phyloP scores from a whole-genome alignment of 768 basidiomycete genomes.

The Leccinellum albellum region DNA sequence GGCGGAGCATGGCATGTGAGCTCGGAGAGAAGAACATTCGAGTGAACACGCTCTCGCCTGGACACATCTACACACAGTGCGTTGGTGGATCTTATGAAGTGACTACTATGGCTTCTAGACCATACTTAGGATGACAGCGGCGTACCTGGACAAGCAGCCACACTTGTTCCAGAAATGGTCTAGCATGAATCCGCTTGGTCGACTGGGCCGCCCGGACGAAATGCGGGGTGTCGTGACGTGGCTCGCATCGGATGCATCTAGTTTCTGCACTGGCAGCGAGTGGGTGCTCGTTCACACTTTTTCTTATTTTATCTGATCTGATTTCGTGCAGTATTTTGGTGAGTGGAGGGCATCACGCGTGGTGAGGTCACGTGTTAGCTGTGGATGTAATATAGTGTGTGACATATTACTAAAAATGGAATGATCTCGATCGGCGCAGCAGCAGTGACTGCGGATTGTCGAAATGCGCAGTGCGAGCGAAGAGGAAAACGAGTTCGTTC shows the following conservation, averaged over 20 bases:
- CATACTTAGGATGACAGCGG: conserved; percentile 67
- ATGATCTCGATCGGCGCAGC: conserved; percentile 35
- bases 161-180: conserved; percentile 67
- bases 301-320: not conserved
- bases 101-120: no score
- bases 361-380: conserved; percentile 24
- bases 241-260: conserved; percentile 73
- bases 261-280: conserved; percentile 82
- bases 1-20: conserved; percentile 78
- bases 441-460: conserved; percentile 29
- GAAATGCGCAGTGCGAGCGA: conserved; percentile 17
- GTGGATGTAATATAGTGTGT: conserved; percentile 11
- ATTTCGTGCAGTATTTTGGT: conserved; percentile 23
- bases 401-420: conserved; percentile 16
- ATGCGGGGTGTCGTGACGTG: conserved; percentile 67
- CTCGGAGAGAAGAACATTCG: conserved; percentile 62
- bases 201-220: conserved; percentile 71
- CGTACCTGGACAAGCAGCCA: conserved; percentile 62
- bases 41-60: conserved; percentile 74
- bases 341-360: conserved; percentile 31
- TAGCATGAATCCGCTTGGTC: conserved; percentile 60
- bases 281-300: conserved; percentile 34
- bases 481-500: not conserved
- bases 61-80: conserved; percentile 69
- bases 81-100: conserved; percentile 31